Evolutionary conservation across 1,284 basidiomycete genomes (phyloP), one percentile per base, ranked within the genome.

Genomic region (Fomitopsis schrenkii): DNA sequence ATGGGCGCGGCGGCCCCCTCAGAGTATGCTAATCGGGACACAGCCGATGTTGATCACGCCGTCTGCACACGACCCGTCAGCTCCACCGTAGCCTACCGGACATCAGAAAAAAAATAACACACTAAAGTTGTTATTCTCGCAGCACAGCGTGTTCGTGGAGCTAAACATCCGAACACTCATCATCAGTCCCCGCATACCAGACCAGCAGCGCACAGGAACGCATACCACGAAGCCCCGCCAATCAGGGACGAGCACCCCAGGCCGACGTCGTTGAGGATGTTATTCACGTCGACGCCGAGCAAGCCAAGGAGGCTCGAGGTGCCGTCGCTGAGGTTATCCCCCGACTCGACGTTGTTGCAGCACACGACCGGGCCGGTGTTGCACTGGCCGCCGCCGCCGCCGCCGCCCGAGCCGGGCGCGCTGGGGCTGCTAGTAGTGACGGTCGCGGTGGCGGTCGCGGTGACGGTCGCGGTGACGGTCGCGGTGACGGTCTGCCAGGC

Each of bases 341-440:
- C 54, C 19, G 30, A 33, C 57, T 65, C 45, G 55, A 66, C 60
- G 48, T 35, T 57, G 46, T 71, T 57, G 63, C 70, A 71, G 63
- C 70, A 71, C 50, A 66, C 64, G 12, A 67, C 54, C 30, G 63
- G 38, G 42, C 67, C 69, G 40, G 68, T 65, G 62, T 64, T 68
- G 63, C 70, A 71, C 36, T 67, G 63, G 59, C 52, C 50, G 17
- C 28, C 22, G 45, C 19, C 19, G 45, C 8, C 41, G 0, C 15
- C 17, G 46, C 12, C 22, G 48, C n/a, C 2, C 17, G 26, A 48
- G 45, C 19, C 10, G 8, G 44, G 33, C 19, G 26, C 6, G 22
- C 5, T 36, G 36, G 45, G 28, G 33, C 22, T 22, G 22, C 22
- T 22, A 22, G 22, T 22, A 22, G 46, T 26, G 26, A 2, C 9